These are phyloP conservation scores for Lichtheimia ramosa DNA, from an alignment of 371 early-diverging fungal species.

Conservation along the genomic window DNA sequence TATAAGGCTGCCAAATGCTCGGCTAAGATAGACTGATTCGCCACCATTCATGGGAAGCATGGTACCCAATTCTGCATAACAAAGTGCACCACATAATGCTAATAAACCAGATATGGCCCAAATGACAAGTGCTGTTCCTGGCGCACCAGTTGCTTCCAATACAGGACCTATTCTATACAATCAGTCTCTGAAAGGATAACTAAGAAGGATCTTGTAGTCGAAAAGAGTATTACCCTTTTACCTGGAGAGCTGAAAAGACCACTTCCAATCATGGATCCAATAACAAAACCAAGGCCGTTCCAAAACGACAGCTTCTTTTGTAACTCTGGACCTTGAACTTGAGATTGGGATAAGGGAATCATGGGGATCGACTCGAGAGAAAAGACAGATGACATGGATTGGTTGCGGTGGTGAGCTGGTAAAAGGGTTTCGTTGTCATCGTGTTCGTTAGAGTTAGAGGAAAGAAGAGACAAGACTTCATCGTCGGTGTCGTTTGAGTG, in stretches of 20 bases:
- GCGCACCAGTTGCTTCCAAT: constrained; percentile 60
- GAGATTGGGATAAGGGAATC: constrained; percentile 50
- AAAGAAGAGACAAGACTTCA: constrained; percentile 26
- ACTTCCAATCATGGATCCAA: constrained; percentile 86
- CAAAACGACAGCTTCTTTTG: constrained; percentile 69
- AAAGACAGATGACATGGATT: constrained; percentile 38
- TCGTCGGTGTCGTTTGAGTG: constrained; percentile 15
- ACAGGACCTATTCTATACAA: constrained; percentile 54
- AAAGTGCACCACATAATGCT: constrained; percentile 75
- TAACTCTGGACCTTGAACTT: constrained; percentile 53
- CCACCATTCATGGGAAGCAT: constrained; percentile 89
- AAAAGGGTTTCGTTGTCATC: constrained; percentile 37
- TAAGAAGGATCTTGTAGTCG: neutral
- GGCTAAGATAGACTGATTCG: constrained; percentile 79
- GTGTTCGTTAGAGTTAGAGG: constrained; percentile 8
- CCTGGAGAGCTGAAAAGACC: constrained; percentile 87
- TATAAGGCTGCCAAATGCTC: constrained; percentile 76
- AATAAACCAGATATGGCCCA: constrained; percentile 80
- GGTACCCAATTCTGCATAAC: constrained; percentile 85
- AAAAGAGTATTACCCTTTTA: constrained; percentile 49
- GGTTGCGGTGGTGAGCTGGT: constrained; percentile 32
- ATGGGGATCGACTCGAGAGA: constrained; percentile 61
- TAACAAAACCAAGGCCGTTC: constrained; percentile 70
- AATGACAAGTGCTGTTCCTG: constrained; percentile 74
- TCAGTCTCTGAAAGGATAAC: too few species aligned